These are phyloP conservation scores for Begonia masoniana DNA, from an alignment of 306 rosid genomes.

Conservation along the genomic window DNA sequence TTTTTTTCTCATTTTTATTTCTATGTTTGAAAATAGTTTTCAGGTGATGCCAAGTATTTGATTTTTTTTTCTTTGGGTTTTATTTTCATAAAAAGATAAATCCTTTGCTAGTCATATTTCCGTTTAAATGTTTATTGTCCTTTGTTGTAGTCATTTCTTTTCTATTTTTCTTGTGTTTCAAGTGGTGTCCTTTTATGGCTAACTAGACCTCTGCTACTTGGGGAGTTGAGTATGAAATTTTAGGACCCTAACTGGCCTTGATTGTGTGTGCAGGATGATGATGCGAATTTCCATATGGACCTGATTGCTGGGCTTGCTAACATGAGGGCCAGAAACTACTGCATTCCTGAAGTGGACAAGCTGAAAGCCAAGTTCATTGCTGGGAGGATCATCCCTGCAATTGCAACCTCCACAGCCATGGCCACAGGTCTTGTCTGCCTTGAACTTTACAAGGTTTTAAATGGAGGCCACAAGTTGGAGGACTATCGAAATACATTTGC, in stretches of 20 bases:
- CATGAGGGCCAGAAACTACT: constrained; percentile 94
- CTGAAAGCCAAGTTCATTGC: constrained; percentile 96
- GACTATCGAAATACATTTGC: constrained; percentile 90
- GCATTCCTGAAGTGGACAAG: constrained; percentile 95
- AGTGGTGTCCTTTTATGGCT: no score
- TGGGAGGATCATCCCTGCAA: constrained; percentile 90
- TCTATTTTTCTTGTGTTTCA: no score
- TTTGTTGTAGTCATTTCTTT: no score
- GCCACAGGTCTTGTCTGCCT: constrained; percentile 93
- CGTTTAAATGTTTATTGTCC: no score
- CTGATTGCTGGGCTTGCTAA: constrained; percentile 91
- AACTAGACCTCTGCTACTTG: no score
- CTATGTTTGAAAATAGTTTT: background rate
- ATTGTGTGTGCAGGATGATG: constrained; percentile 64
- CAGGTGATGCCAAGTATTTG: no score
- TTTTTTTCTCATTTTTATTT: background rate
- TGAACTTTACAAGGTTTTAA: constrained; percentile 77
- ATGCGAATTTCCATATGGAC: constrained; percentile 93
- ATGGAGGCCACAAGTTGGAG: constrained; percentile 67
- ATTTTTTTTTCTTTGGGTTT: no score
- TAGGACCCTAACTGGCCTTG: no score
- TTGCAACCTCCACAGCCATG: constrained; percentile 93
- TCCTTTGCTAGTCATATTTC: no score
- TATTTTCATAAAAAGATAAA: no score
- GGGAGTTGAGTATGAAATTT: no score